These are phyloP conservation scores for Agrocybe pediades DNA, from an alignment of 768 basidiomycete species.

Conservation along the genomic window DNA sequence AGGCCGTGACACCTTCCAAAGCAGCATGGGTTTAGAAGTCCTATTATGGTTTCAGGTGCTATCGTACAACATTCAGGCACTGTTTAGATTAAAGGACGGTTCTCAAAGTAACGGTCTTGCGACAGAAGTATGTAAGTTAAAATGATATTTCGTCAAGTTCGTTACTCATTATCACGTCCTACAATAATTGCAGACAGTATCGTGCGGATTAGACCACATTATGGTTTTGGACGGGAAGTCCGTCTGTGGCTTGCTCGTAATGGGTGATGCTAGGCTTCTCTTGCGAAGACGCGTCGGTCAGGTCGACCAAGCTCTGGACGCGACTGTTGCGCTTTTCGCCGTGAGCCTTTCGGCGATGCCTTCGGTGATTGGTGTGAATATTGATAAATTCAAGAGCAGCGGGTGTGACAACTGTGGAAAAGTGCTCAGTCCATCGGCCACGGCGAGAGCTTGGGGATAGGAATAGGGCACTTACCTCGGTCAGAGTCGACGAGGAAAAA, in stretches of 20 bases:
- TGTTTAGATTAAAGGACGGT: no score
- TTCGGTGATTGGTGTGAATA: constrained; percentile 21
- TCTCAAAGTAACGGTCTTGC: no score
- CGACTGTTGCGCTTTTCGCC: constrained; percentile 16
- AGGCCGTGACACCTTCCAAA: no score
- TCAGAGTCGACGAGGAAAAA: constrained; percentile 58
- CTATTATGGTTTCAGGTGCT: no score
- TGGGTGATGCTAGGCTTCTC: constrained; percentile 19
- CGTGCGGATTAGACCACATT: background rate
- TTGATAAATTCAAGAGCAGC: constrained; percentile 23
- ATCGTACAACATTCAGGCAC: no score
- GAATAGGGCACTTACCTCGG: constrained; percentile 43
- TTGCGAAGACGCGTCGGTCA: constrained; percentile 13
- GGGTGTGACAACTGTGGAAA: constrained; percentile 21
- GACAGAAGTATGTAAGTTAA: no score
- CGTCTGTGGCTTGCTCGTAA: constrained; percentile 14
- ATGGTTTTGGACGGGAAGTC: background rate
- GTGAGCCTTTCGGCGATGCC: constrained; percentile 12
- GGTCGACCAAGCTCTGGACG: constrained; percentile 17
- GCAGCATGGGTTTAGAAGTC: no score
- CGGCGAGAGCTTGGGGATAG: background rate
- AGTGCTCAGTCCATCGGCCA: background rate
- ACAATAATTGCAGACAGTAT: no score
- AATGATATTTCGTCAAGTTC: no score
- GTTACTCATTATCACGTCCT: no score